Percentiles rank a stretch among this genome's conserved stretches.
These are phyloP conservation scores for Verticillium albo-atrum DNA, from an alignment of 2,329 filamentous ascomycete genomes.

Conservation along the genomic window DNA sequence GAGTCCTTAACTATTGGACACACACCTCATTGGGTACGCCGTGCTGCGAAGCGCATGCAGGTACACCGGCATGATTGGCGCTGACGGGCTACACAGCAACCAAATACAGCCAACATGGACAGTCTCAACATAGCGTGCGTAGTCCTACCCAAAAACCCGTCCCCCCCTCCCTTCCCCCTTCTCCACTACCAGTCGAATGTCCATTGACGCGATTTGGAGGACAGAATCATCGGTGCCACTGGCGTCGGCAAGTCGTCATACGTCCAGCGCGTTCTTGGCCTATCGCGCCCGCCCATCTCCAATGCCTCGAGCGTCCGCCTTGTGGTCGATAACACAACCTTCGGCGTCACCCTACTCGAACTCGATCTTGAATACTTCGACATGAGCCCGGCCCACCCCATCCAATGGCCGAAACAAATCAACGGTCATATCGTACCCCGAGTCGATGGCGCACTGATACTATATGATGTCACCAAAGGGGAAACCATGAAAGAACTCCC, in stretches of 20 bases:
- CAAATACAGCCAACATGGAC: constrained; percentile 40
- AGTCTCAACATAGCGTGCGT: constrained; percentile 53
- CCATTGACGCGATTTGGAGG: not conserved
- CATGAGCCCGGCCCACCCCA: constrained; percentile 51
- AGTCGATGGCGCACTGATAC: constrained; percentile 76
- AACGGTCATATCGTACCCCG: constrained; percentile 67
- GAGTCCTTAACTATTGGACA: constrained; percentile 41
- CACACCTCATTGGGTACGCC: constrained; percentile 31
- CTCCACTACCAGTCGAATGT: not conserved
- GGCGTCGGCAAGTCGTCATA: constrained; percentile 67
- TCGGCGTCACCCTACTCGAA: constrained; percentile 59
- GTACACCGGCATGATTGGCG: constrained; percentile 9
- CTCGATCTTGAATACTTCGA: constrained; percentile 63
- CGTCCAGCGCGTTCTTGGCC: constrained; percentile 57
- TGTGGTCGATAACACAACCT: constrained; percentile 52
- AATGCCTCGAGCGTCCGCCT: constrained; percentile 54
- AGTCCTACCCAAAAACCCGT: not conserved
- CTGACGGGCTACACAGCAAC: constrained; percentile 13
- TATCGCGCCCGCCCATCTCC: constrained; percentile 46
- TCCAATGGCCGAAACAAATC: constrained; percentile 64
- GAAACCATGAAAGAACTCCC: constrained; percentile 71
- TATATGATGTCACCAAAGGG: constrained; percentile 83
- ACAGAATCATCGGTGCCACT: constrained; percentile 54
- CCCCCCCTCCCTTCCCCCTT: not conserved
- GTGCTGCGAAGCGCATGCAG: constrained; percentile 10